These are phyloP conservation scores for Globisporangium cederbergense DNA, from an alignment of 352 stramenopile genomes.

Conservation along the genomic window DNA sequence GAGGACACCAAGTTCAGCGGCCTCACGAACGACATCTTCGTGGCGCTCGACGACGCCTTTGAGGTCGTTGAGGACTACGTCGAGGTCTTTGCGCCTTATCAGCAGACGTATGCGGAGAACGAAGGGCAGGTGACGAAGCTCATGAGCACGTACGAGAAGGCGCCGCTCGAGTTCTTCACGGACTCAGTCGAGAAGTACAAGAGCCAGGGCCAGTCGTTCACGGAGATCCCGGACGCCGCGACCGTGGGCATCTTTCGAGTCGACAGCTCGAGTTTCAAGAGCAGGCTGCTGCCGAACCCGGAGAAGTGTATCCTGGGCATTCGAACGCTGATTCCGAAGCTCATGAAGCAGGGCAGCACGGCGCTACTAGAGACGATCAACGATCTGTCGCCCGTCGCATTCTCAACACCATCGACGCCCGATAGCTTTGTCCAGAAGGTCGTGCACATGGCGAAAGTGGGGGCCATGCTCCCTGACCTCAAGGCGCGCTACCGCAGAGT, in stretches of 20 bases:
- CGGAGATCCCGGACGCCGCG: constrained; percentile 74
- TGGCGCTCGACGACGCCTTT: constrained; percentile 75
- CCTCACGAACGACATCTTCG: constrained; percentile 85
- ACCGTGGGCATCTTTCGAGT: constrained; percentile 93
- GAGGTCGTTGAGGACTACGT: constrained; percentile 86
- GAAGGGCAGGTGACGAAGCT: constrained; percentile 61
- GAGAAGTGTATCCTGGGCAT: constrained; percentile 86
- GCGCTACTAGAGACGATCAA: constrained; percentile 82
- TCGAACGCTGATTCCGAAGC: constrained; percentile 74
- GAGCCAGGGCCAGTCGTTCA: constrained; percentile 73
- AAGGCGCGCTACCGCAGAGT: constrained; percentile 71
- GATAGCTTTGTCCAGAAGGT: constrained; percentile 88
- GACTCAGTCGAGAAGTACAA: constrained; percentile 85
- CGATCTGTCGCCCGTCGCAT: constrained; percentile 80
- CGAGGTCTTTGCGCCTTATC: constrained; percentile 87
- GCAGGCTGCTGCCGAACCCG: constrained; percentile 83
- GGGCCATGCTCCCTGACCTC: constrained; percentile 56
- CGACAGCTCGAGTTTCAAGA: constrained; percentile 87
- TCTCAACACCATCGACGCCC: constrained; percentile 58
- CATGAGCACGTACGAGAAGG: constrained; percentile 63
- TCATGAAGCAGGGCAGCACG: constrained; percentile 86
- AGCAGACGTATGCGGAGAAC: constrained; percentile 87
- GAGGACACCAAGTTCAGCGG: constrained; percentile 79
- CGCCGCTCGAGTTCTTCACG: constrained; percentile 74
- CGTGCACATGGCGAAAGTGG: constrained; percentile 83